Evolutionary conservation across 176 grass and related monocot species (phyloP).

Genomic region (Eragrostis nindensis): DNA sequence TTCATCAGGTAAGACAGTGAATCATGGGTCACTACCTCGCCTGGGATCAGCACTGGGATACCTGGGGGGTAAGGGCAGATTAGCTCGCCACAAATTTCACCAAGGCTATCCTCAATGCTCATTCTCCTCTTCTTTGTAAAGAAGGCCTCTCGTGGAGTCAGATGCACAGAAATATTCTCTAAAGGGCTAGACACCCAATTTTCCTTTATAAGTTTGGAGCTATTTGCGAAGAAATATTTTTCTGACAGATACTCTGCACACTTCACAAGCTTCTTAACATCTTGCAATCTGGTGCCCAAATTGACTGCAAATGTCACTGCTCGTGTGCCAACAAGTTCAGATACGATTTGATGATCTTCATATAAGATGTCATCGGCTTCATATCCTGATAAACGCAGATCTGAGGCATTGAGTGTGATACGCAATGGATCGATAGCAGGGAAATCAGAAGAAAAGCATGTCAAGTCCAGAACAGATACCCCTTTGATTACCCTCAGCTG

Average conservation of each 20-base stretch:
- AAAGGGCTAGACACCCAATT: slow-evolving; percentile 37
- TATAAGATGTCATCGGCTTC: slow-evolving; percentile 61
- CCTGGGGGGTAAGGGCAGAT: slow-evolving; percentile 87
- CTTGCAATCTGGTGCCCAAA: slow-evolving; percentile 69
- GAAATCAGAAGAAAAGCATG: slow-evolving; percentile 65
- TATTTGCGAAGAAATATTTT: slow-evolving; percentile 49
- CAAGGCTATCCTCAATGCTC: slow-evolving; percentile 59
- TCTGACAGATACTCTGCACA: slow-evolving; percentile 52
- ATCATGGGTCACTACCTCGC: slow-evolving; percentile 71
- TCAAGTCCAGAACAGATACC: slow-evolving; percentile 62
- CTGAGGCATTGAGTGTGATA: slow-evolving; percentile 59
- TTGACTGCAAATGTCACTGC: slow-evolving; percentile 74
- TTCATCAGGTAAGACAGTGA: slow-evolving; percentile 61
- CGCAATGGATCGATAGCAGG: slow-evolving; percentile 76
- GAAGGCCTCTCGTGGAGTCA: slow-evolving; percentile 80
- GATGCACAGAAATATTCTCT: slow-evolving; percentile 40
- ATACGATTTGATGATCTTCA: slow-evolving; percentile 57
- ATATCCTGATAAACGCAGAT: slow-evolving; percentile 61
- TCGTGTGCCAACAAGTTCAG: slow-evolving; percentile 69
- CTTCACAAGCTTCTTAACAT: slow-evolving; percentile 65
- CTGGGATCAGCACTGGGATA: slow-evolving; percentile 77
- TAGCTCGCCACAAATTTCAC: slow-evolving; percentile 85
- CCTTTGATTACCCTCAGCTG: slow-evolving; percentile 59
- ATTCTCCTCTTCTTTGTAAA: slow-evolving; percentile 74
- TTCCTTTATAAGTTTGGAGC: slow-evolving; percentile 3